Evolutionary conservation across 352 stramenopile species (phyloP).

Genomic region (Phytopythium helicoides): DNA sequence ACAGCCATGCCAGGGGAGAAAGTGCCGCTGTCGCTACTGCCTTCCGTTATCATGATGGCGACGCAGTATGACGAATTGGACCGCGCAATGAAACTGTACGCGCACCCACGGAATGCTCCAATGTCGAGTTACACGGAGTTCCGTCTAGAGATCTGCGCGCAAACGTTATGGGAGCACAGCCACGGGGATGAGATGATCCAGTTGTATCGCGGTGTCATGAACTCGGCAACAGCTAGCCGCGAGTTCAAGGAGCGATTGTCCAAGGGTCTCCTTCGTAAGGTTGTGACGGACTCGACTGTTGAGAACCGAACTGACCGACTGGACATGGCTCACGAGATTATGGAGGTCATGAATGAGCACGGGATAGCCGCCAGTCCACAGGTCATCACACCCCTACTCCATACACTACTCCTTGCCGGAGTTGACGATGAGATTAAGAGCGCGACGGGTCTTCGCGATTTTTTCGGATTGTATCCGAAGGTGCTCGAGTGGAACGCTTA

Average conservation of each 20-base stretch:
- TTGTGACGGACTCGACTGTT: slow-evolving; percentile 33
- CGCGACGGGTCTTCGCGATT: slow-evolving; percentile 38
- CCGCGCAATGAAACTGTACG: slow-evolving; percentile 67
- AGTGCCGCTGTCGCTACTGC: slow-evolving; percentile 52
- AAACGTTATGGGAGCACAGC: slow-evolving; percentile 45
- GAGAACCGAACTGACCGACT: slow-evolving; percentile 34
- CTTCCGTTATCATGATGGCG: slow-evolving; percentile 56
- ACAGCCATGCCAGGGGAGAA: slow-evolving; percentile 25
- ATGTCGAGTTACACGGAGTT: slow-evolving; percentile 54
- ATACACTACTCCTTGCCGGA: slow-evolving; percentile 27
- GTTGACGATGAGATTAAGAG: slow-evolving; percentile 18
- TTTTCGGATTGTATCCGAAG: slow-evolving; percentile 43
- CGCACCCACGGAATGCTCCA: slow-evolving; percentile 25
- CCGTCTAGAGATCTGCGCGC: slow-evolving; percentile 67
- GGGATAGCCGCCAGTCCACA: slow-evolving; percentile 47
- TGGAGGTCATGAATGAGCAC: slow-evolving; percentile 61
- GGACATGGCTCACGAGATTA: slow-evolving; percentile 32
- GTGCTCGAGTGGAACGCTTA: slow-evolving; percentile 67
- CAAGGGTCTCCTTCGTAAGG: slow-evolving; percentile 58
- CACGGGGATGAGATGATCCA: slow-evolving; percentile 49
- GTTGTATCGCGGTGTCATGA: slow-evolving; percentile 52
- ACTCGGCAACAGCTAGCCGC: slow-evolving; percentile 25
- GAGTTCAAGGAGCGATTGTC: slow-evolving; percentile 55
- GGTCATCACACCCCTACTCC: slow-evolving; percentile 42
- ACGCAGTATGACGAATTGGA: slow-evolving; percentile 48